These are phyloP conservation scores for Quaeritorhiza haematococci DNA, from an alignment of 371 early-diverging fungal species.

Conservation along the genomic window DNA sequence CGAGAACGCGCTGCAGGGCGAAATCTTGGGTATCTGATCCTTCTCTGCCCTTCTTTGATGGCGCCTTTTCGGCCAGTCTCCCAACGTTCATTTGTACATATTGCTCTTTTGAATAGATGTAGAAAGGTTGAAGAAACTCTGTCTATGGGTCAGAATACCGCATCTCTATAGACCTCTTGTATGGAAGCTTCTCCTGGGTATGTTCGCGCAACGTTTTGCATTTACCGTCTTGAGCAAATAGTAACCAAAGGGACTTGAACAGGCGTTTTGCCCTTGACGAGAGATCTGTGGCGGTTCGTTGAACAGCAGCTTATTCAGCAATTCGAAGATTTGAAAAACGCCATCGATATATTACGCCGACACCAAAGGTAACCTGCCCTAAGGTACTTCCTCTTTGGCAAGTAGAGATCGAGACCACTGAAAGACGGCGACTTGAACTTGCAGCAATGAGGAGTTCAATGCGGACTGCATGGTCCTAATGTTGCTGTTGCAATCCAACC, in stretches of 20 bases:
- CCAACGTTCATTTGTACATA: too few species aligned
- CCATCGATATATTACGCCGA: conserved; percentile 5
- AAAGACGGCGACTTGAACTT: too few species aligned
- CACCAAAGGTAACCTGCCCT: background rate
- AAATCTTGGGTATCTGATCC: conserved; percentile 20
- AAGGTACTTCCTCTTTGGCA: conserved; percentile 3
- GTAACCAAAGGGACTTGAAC: background rate
- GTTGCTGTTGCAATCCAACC: conserved; percentile 17
- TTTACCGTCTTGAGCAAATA: background rate
- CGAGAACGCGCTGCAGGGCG: conserved; percentile 22
- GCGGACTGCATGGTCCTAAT: conserved; percentile 19
- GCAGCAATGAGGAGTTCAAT: conserved; percentile 2
- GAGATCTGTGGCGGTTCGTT: conserved; percentile 27
- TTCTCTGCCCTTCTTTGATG: too few species aligned
- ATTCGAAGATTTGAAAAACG: conserved; percentile 23
- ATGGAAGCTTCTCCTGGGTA: conserved; percentile 35
- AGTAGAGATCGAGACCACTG: too few species aligned
- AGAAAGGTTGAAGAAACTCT: conserved; percentile 28
- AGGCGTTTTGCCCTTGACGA: conserved; percentile 17
- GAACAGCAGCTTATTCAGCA: conserved; percentile 19
- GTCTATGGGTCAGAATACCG: conserved; percentile 39
- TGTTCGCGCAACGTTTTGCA: background rate
- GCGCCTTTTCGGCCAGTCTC: too few species aligned
- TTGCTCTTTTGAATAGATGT: conserved; percentile 4
- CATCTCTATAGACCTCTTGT: conserved; percentile 31